Evolutionary conservation across 768 basidiomycete species (phyloP).

Genomic region (Leccinum rimulosum): DNA sequence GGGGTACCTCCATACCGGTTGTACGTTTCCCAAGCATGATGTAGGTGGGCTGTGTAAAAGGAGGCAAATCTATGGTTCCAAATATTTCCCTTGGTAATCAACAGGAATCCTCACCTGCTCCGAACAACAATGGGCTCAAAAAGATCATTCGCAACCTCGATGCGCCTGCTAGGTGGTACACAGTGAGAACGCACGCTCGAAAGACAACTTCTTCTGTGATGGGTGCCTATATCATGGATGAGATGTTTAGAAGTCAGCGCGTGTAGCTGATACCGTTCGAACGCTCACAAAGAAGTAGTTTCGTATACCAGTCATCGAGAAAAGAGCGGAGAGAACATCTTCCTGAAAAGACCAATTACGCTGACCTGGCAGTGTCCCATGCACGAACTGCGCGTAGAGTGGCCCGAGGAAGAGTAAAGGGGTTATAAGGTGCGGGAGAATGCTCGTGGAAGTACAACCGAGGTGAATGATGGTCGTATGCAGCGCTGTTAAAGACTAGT

Average conservation of each 20-base stretch:
- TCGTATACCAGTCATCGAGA: constrained; percentile 58
- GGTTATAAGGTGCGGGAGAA: constrained; percentile 59
- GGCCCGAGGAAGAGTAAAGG: constrained; percentile 80
- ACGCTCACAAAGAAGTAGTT: constrained; percentile 59
- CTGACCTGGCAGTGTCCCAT: constrained; percentile 53
- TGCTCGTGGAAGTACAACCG: constrained; percentile 32
- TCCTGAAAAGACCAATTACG: constrained; percentile 42
- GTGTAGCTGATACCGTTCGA: neutral
- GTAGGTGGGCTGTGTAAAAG: constrained; percentile 68
- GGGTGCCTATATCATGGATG: constrained; percentile 56
- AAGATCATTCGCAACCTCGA: constrained; percentile 65
- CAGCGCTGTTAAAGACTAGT: constrained; percentile 21
- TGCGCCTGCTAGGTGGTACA: constrained; percentile 65
- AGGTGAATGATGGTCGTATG: constrained; percentile 39
- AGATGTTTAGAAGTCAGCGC: neutral
- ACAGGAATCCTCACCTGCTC: constrained; percentile 58
- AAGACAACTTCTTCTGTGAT: constrained; percentile 93
- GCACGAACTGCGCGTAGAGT: constrained; percentile 55
- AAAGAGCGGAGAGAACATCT: constrained; percentile 41
- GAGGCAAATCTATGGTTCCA: constrained; percentile 8
- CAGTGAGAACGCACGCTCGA: constrained; percentile 75
- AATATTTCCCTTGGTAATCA: neutral
- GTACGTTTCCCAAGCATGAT: constrained; percentile 89
- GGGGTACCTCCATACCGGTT: constrained; percentile 66
- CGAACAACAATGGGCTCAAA: constrained; percentile 82